Base-by-base conservation (phyloP, 352 stramenopile genomes). In the Paralagenidium karlingii region DNA sequence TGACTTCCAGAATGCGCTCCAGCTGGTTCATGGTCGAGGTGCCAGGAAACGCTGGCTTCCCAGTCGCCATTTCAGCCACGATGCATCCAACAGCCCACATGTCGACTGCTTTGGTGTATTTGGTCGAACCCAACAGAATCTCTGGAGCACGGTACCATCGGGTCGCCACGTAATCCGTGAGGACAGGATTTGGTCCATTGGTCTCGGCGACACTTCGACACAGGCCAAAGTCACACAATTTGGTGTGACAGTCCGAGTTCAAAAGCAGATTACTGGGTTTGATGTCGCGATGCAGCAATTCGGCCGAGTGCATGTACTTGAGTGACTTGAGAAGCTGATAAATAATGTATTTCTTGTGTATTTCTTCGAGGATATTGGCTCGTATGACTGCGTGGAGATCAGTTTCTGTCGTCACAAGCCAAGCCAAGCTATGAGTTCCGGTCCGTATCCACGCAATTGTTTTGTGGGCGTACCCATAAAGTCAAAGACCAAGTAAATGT, bases 401-500 rank as follows among this genome's bases (percentile, higher is more conserved):
- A 29, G 89, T 97, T 57, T 98, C 87, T 94, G 55, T 25, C 22
- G n/a, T n/a, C n/a, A 31, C 20, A 12, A 40, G 30, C 6, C 34
- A 10, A 38, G 28, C n/a, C 16, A 45, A n/a, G 3, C 30, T 8
- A 16, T 36, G 4, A 38, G 22, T 24, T 29, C 33, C 13, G 11
- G 2, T 20, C 26, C 8, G 8, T 38, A 6, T 10, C 33, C 25
- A 36, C 9, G 29, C 19, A 49, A 21, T 29, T 22, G 18, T 9
- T 18, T 43, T 25, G 5, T 10, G 24, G 34, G n/a, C 56, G 22
- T 46, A 94, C 79, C 87, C 86, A 97, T 97, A 41, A 95, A 96
- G 59, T 98, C 89, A 58, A 97, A 98, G 8, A 94, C 89, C 38
- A 98, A 70, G 54, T 97, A 98, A 27, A 98, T 95, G 62, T 98